phyloP scores from a whole-genome alignment of 305 asterid species.

The Striga hermonthica region DNA sequence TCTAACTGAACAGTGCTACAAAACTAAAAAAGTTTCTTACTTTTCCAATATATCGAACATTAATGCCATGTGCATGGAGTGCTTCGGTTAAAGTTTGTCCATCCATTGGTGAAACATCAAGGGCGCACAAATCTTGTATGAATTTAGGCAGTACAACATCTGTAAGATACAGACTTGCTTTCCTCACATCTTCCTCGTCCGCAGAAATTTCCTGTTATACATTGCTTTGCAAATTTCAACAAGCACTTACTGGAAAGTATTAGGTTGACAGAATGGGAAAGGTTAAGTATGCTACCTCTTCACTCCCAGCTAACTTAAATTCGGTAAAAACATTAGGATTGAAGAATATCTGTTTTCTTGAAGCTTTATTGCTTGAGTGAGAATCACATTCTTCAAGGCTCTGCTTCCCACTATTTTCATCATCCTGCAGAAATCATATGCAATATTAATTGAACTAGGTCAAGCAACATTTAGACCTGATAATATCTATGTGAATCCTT shows the following conservation, averaged over 20 bases:
- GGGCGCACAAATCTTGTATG: slow-evolving; percentile 72
- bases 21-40: slow-evolving; percentile 43
- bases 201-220: slow-evolving; percentile 59
- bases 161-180: slow-evolving; percentile 61
- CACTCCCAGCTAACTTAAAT: slow-evolving; percentile 68
- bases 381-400: slow-evolving; percentile 36
- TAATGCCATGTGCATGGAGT: slow-evolving; percentile 95
- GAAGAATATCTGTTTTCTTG: slow-evolving; percentile 51
- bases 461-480: slow-evolving; percentile 17
- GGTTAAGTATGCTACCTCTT: slow-evolving; percentile 49
- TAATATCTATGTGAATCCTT: background rate
- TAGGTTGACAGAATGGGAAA: slow-evolving; percentile 26
- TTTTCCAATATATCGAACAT: slow-evolving; percentile 86
- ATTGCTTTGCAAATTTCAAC: background rate
- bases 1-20: slow-evolving; percentile 15
- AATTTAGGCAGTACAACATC: slow-evolving; percentile 74
- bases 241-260: slow-evolving; percentile 11
- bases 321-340: slow-evolving; percentile 91
- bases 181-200: slow-evolving; percentile 77
- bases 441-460: background rate
- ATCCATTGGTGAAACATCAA: slow-evolving; percentile 96
- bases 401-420: slow-evolving; percentile 35
- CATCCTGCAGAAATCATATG: slow-evolving; percentile 36
- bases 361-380: slow-evolving; percentile 36
- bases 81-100: slow-evolving; percentile 96